These are phyloP conservation scores for Babesia ovis DNA, from an alignment of 169 alveolate genomes.

Conservation along the genomic window DNA sequence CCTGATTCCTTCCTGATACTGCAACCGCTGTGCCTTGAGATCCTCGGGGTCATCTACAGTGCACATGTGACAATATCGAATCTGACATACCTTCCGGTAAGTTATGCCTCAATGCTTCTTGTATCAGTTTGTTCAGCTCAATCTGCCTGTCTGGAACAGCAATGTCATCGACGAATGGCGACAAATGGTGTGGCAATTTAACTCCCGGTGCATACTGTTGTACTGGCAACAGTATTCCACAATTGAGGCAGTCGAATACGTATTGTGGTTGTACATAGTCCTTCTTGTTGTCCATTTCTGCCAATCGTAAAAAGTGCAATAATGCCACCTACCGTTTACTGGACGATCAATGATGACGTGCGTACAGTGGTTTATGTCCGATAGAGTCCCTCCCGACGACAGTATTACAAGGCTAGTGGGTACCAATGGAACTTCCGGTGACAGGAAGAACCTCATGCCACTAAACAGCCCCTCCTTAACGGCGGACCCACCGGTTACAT, in stretches of 20 bases:
- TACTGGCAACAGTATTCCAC: conserved; percentile 84
- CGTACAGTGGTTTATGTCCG: conserved; percentile 81
- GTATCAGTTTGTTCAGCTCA: conserved; percentile 54
- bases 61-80: too few species aligned
- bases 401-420: conserved; percentile 86
- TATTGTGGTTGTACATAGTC: conserved; percentile 94
- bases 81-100: conserved; percentile 19
- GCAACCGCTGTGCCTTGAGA: conserved; percentile 14
- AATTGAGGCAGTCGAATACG: conserved; percentile 91
- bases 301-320: neutral
- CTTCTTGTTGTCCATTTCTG: conserved; percentile 41
- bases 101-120: conserved; percentile 28
- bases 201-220: conserved; percentile 89
- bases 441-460: conserved; percentile 82
- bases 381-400: conserved; percentile 87
- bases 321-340: conserved; percentile 42
- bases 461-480: conserved; percentile 77
- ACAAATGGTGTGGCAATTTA: conserved; percentile 92
- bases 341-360: conserved; percentile 91
- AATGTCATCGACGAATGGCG: conserved; percentile 87
- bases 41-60: conserved; percentile 33
- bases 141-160: conserved; percentile 57
- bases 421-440: conserved; percentile 91
- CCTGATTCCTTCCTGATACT: conserved; percentile 30
- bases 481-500: conserved; percentile 13